These are phyloP conservation scores for Tuber borchii DNA, from an alignment of 495 filamentous ascomycete species.

Conservation along the genomic window DNA sequence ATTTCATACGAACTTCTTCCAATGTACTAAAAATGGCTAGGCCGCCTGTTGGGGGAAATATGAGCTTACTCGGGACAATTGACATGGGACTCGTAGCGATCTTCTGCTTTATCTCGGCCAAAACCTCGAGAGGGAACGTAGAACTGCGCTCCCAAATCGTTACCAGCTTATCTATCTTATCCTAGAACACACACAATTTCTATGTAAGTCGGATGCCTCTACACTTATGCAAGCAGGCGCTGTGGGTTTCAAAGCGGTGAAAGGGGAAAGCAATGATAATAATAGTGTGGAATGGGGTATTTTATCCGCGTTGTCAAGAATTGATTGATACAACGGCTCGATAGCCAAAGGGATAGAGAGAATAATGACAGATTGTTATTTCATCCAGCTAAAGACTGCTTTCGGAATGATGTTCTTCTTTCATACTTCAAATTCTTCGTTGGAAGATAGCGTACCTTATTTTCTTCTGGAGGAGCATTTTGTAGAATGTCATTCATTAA, in stretches of 20 bases:
- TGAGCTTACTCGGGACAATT: conserved; percentile 48
- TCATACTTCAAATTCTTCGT: conserved; percentile 19
- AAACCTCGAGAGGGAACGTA: conserved; percentile 78
- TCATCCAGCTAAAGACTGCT: conserved; percentile 28
- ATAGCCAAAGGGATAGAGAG: conserved; percentile 16
- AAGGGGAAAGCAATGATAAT: conserved; percentile 21
- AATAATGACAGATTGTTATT: neutral
- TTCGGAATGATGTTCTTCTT: conserved; percentile 13
- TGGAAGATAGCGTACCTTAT: conserved; percentile 80
- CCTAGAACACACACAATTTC: conserved; percentile 57
- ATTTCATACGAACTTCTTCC: conserved; percentile 38
- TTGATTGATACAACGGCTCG: conserved; percentile 37
- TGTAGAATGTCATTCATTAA: conserved; percentile 94
- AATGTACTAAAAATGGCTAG: conserved; percentile 21
- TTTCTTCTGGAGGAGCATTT: conserved; percentile 82
- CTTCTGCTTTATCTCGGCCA: conserved; percentile 79
- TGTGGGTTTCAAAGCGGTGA: conserved; percentile 43
- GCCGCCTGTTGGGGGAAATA: conserved; percentile 31
- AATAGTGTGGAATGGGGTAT: conserved; percentile 19
- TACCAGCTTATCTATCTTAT: conserved; percentile 91
- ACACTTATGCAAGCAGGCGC: conserved; percentile 48
- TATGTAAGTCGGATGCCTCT: conserved; percentile 43
- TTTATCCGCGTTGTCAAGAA: conserved; percentile 37
- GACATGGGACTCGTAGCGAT: conserved; percentile 59
- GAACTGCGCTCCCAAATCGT: conserved; percentile 96